These are phyloP conservation scores for Tetragonia tetragonoides DNA, from an alignment of 148 eudicot species.

Conservation along the genomic window DNA sequence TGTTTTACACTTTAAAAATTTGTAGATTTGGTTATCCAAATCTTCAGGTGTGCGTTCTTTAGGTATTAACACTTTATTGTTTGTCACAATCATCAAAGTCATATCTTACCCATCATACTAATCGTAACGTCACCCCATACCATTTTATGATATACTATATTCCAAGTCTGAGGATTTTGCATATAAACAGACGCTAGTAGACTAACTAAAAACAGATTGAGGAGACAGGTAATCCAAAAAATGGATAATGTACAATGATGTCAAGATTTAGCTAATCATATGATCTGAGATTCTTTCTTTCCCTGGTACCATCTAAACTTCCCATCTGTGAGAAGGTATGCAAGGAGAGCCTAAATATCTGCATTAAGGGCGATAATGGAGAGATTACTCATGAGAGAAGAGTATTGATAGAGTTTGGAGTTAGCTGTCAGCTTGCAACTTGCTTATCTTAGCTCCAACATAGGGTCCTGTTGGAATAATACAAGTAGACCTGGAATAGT, in stretches of 20 bases:
- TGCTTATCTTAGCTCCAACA: constrained; percentile 19
- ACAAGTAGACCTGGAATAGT: constrained; percentile 24
- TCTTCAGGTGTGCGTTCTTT: too few relatives aligned
- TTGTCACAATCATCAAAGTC: neutral
- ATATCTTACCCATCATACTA: neutral
- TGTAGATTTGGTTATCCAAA: neutral
- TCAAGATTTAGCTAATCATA: too few relatives aligned
- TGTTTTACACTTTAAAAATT: neutral
- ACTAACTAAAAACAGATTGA: too few relatives aligned
- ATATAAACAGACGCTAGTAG: too few relatives aligned
- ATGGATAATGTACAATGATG: too few relatives aligned
- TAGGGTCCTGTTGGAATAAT: constrained; percentile 27
- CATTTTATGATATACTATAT: too few relatives aligned
- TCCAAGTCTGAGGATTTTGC: too few relatives aligned
- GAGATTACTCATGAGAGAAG: constrained; percentile 12
- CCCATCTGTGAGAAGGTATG: neutral
- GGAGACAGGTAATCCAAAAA: too few relatives aligned
- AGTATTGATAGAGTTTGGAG: constrained; percentile 23
- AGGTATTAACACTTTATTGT: neutral
- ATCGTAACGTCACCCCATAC: too few relatives aligned
- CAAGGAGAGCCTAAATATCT: constrained; percentile 19
- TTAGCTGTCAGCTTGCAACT: constrained; percentile 30
- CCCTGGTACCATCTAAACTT: too few relatives aligned
- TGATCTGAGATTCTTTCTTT: too few relatives aligned
- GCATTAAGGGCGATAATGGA: constrained; percentile 17